Conservation (phyloP, 2,329 filamentous ascomycete species). For the Aspergillus fijiensis region DNA sequence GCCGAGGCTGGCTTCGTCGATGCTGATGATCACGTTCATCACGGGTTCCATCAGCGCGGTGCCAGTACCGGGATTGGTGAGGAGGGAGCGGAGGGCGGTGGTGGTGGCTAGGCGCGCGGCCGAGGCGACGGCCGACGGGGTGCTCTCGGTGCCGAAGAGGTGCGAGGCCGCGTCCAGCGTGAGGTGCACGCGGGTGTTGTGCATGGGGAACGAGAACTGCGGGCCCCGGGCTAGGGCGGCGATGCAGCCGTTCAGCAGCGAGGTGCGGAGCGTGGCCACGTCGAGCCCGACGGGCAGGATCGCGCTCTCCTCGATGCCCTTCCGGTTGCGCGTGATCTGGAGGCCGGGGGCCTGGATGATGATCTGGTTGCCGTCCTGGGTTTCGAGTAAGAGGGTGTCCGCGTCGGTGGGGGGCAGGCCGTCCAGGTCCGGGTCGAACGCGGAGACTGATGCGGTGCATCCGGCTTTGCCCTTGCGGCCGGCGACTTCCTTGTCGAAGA, state of each 20-base stretch:
- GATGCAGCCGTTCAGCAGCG: conserved; percentile 74
- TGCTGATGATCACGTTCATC: conserved; percentile 83
- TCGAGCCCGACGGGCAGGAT: conserved; percentile 57
- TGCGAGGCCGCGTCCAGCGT: conserved; percentile 65
- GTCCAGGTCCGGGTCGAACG: conserved; percentile 46
- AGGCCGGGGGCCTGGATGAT: conserved; percentile 56
- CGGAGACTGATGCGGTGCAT: conserved; percentile 68
- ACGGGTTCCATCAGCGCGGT: conserved; percentile 85
- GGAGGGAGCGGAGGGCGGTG: conserved; percentile 62
- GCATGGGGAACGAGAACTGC: conserved; percentile 73
- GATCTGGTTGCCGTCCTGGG: conserved; percentile 69
- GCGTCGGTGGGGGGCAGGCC: conserved; percentile 18
- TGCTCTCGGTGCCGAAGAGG: conserved; percentile 65
- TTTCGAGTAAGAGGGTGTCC: conserved; percentile 42
- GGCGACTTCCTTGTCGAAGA: conserved; percentile 77
- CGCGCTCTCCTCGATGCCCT: conserved; percentile 46
- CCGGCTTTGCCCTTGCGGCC: conserved; percentile 76
- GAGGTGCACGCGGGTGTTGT: conserved; percentile 70
- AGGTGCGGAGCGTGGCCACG: conserved; percentile 48
- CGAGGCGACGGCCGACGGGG: conserved; percentile 65
- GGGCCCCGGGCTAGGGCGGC: conserved; percentile 85
- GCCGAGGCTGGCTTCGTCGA: conserved; percentile 78
- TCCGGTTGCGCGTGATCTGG: conserved; percentile 35
- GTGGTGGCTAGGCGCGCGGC: conserved; percentile 68
- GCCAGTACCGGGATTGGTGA: conserved; percentile 39